Conservation (phyloP, 345 rosid species). For the Citropsis articulata region DNA sequence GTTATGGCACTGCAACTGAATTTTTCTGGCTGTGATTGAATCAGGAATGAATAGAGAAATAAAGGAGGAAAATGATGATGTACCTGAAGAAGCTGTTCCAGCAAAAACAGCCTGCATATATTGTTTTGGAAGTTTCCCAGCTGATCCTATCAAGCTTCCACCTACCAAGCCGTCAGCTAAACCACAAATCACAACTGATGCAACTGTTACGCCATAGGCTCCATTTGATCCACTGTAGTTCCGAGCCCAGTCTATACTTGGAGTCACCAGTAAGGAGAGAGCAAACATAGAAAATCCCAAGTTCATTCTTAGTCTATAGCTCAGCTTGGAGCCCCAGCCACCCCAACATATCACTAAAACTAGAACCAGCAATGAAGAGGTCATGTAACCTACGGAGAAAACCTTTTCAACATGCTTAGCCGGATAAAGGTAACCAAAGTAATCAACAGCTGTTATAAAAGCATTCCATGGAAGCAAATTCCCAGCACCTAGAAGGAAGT, state of each 20-base stretch:
- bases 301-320: conserved; percentile 65
- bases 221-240: conserved; percentile 25
- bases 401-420: conserved; percentile 71
- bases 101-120: conserved; percentile 97
- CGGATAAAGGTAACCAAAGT: conserved; percentile 71
- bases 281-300: conserved; percentile 74
- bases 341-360: conserved; percentile 52
- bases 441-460: conserved; percentile 86
- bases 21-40: neutral
- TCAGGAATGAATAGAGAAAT: neutral
- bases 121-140: conserved; percentile 80
- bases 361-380: conserved; percentile 65
- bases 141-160: conserved; percentile 83
- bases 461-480: conserved; percentile 97
- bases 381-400: conserved; percentile 90
- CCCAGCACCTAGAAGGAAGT: conserved; percentile 90
- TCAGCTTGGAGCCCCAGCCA: conserved; percentile 54
- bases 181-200: conserved; percentile 73
- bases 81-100: conserved; percentile 97
- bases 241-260: conserved; percentile 61
- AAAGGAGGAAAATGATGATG: neutral
- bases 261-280: conserved; percentile 67
- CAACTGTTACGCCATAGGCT: conserved; percentile 49
- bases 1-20: neutral
- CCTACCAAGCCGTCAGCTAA: conserved; percentile 85